Percentiles rank a stretch among this genome's conserved stretches.
These are phyloP conservation scores for Ammopiptanthus mongolicus DNA, from an alignment of 306 rosid species.

Conservation along the genomic window DNA sequence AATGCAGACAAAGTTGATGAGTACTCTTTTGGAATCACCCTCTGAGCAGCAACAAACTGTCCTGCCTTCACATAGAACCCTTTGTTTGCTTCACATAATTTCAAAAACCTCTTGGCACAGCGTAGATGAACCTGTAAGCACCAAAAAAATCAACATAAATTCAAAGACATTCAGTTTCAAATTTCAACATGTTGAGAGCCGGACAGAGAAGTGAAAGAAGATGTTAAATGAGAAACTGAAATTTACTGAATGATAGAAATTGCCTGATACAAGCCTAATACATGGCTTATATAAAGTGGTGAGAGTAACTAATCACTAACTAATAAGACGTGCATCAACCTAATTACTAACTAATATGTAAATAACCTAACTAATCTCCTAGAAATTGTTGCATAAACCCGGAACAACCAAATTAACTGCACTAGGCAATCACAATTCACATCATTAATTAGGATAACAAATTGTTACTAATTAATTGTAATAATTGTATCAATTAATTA, in stretches of 20 bases:
- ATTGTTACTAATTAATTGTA: too few relatives aligned
- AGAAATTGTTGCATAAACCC: neutral
- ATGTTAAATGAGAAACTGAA: neutral
- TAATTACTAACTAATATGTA: neutral
- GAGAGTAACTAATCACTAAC: neutral
- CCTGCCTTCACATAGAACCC: conserved; percentile 96
- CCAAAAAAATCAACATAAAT: neutral
- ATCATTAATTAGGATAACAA: too few relatives aligned
- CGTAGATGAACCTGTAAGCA: conserved; percentile 65
- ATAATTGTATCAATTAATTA: too few relatives aligned
- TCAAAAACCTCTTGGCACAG: conserved; percentile 61
- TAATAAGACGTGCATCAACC: neutral
- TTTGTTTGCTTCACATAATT: conserved; percentile 75
- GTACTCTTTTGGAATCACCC: conserved; percentile 71
- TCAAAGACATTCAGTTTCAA: neutral
- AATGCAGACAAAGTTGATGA: conserved; percentile 61
- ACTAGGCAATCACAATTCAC: neutral
- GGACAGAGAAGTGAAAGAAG: too few relatives aligned
- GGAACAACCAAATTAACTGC: neutral
- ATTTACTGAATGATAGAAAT: too few relatives aligned
- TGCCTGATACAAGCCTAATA: neutral
- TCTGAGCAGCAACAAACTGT: conserved; percentile 69
- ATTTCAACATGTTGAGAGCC: neutral
- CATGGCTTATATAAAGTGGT: neutral
- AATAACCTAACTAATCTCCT: neutral